Conservation (phyloP, 805 yeast genomes). For the Kluyveromyces nonfermentans region DNA sequence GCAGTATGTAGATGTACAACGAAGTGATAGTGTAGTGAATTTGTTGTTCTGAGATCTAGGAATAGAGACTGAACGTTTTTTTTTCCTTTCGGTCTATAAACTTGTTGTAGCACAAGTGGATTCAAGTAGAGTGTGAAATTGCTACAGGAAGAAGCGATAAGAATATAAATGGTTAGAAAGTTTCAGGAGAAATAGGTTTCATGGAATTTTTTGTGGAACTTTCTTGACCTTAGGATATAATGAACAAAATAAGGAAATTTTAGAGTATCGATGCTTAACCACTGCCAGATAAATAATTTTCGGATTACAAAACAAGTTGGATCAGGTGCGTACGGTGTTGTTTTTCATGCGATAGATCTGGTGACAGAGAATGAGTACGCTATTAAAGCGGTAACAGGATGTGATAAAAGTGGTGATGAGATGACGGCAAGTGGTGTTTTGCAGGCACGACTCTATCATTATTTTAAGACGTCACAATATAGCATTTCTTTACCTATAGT, state of each 20-base stretch:
- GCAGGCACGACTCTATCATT: conserved; percentile 21
- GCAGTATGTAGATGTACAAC: no score
- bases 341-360: conserved; percentile 56
- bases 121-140: no score
- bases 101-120: no score
- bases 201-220: no score
- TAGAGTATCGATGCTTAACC: conserved; percentile 11
- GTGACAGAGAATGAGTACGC: conserved; percentile 47
- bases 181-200: no score
- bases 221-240: neutral
- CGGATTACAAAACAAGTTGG: conserved; percentile 18
- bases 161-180: no score
- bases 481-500: conserved; percentile 18
- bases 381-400: conserved; percentile 58
- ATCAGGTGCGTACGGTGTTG: conserved; percentile 80
- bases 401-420: conserved; percentile 12
- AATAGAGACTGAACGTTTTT: no score
- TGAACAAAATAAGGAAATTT: neutral
- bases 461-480: conserved; percentile 17
- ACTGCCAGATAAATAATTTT: conserved; percentile 23
- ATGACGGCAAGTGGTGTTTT: conserved; percentile 18
- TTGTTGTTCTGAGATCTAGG: no score
- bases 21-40: no score
- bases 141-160: no score
- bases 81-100: no score